These are phyloP conservation scores for Metschnikowia santaceciliae DNA, from an alignment of 805 yeast species.

Conservation along the genomic window DNA sequence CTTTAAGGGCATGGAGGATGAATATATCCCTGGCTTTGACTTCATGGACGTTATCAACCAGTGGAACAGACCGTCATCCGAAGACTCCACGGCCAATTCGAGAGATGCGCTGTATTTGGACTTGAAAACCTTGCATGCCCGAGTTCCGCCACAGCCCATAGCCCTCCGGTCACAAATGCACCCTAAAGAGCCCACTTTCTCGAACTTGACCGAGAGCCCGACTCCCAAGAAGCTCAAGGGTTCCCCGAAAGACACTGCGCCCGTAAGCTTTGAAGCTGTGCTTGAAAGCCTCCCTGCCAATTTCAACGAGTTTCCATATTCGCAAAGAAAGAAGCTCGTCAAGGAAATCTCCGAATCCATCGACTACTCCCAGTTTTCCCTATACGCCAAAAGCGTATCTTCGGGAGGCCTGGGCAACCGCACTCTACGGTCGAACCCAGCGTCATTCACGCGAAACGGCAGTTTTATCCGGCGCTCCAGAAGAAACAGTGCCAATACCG, in stretches of 20 bases:
- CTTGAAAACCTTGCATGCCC: slow-evolving; percentile 39
- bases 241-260: slow-evolving; percentile 21
- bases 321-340: slow-evolving; percentile 51
- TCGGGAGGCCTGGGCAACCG: slow-evolving; percentile 21
- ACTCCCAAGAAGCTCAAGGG: slow-evolving; percentile 24
- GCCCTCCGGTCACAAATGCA: slow-evolving; percentile 14
- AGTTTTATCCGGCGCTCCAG: slow-evolving; percentile 31
- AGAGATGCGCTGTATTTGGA: slow-evolving; percentile 38
- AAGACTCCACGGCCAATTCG: slow-evolving; percentile 21
- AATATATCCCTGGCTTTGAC: slow-evolving; percentile 70
- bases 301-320: slow-evolving; percentile 55
- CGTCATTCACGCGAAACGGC: slow-evolving; percentile 18
- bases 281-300: slow-evolving; percentile 36
- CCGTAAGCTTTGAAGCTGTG: slow-evolving; percentile 37
- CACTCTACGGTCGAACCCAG: slow-evolving; percentile 15
- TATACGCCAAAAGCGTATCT: slow-evolving; percentile 35
- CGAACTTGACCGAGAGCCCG: slow-evolving; percentile 11
- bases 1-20: slow-evolving; percentile 60
- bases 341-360: slow-evolving; percentile 35
- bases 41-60: slow-evolving; percentile 44
- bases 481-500: slow-evolving; percentile 31
- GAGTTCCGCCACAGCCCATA: slow-evolving; percentile 43
- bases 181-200: slow-evolving; percentile 8
- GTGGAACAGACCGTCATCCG: slow-evolving; percentile 48
- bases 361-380: slow-evolving; percentile 42